phyloP scores from a whole-genome alignment of 2,329 filamentous ascomycete species.

The Aspergillus novofumigatus region DNA sequence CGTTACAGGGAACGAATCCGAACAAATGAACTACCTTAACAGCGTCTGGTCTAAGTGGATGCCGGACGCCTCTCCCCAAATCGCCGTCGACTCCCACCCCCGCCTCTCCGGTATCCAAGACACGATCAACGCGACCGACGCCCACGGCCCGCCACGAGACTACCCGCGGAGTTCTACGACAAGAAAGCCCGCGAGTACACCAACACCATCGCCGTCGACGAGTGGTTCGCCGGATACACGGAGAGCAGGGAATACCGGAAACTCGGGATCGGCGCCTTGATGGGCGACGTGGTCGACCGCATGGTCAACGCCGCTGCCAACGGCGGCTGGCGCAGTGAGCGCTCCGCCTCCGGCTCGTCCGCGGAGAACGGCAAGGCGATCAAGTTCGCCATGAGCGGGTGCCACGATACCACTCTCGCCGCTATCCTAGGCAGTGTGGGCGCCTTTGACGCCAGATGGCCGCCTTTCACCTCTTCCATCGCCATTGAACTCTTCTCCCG shows the following conservation, averaged over 20 bases:
- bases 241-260: slow-evolving; percentile 84
- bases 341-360: slow-evolving; percentile 48
- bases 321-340: slow-evolving; percentile 47
- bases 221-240: slow-evolving; percentile 86
- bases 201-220: slow-evolving; percentile 72
- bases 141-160: slow-evolving; percentile 72
- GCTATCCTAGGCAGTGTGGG: slow-evolving; percentile 73
- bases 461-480: slow-evolving; percentile 87
- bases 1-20: slow-evolving; percentile 57
- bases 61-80: slow-evolving; percentile 62
- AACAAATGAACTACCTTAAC: slow-evolving; percentile 81
- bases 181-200: slow-evolving; percentile 64
- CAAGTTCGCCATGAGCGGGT: slow-evolving; percentile 76
- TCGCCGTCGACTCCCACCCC: slow-evolving; percentile 81
- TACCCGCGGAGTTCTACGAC: slow-evolving; percentile 88
- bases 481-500: slow-evolving; percentile 80
- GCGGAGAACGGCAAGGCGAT: slow-evolving; percentile 43
- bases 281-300: slow-evolving; percentile 76
- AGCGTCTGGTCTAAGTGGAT: slow-evolving; percentile 79
- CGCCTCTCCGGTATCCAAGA: slow-evolving; percentile 89
- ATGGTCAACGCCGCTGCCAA: slow-evolving; percentile 66
- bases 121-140: slow-evolving; percentile 81
- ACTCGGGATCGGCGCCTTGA: slow-evolving; percentile 77
- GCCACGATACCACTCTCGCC: slow-evolving; percentile 90
- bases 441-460: slow-evolving; percentile 75